Evolutionary conservation across 805 yeast genomes (phyloP), one percentile per base, ranked within the genome.

Genomic region (Lachancea cidri): DNA sequence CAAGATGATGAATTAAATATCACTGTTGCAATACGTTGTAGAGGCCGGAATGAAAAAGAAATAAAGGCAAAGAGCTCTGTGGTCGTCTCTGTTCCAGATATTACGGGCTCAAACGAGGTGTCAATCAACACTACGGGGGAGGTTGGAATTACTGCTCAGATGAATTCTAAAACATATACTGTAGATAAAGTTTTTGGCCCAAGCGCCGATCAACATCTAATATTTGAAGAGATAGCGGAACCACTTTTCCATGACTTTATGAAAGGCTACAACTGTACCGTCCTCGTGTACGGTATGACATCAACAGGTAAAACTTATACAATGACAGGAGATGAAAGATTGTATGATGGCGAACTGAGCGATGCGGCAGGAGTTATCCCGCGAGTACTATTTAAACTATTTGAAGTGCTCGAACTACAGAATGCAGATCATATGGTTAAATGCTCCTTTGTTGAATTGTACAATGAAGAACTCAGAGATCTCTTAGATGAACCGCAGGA

Each of bases 261-360:
- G 43, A 66, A 72, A 39, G 94, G 91, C 16, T 83, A 81, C 57
- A 86, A 86, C 57, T 86, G 88, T 49, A 83, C 95, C 0, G 73
- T 86, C 20, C 70, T 87, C 49, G 95, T 93, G 0, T 88, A 88
- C 63, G 96, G 96, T 4, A 94, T 86, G 72, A 87, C 95, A 0
- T 93, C 95, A 1, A 84, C 95, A 0, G 95, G 95, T 18, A 87
- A 86, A 54, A 86, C 96, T 0, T 79, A 79, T 56, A 71, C 85
- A 9, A 79, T 79, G 93, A 77, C 84, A 1, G 95, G 95, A 4
- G 83, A 84, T 34, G 68, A 74, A 38, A 50, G 55, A 20, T 36
- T 57, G 25, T 51, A 56, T 34, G 55, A 55, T 36, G 61, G 60
- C 17, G 55, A 60, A 38, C 46, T 72, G 25, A 64, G 68, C 36